Conservation (phyloP, 768 basidiomycete genomes). For the Tulasnella sp. region DNA sequence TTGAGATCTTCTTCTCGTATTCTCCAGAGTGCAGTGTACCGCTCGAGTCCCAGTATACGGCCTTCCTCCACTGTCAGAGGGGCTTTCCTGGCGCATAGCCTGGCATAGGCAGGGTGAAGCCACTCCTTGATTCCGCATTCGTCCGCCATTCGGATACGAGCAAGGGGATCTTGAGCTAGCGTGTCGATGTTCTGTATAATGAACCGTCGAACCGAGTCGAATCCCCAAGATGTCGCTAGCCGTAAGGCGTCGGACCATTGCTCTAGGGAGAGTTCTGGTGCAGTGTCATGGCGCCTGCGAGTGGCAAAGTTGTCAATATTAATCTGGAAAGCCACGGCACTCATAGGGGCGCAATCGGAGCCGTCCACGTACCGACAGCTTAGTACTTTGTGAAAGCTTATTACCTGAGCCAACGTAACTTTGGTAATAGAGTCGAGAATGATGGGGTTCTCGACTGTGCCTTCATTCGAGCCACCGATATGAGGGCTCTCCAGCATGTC, state of each 20-base stretch:
- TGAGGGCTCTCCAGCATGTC: not conserved
- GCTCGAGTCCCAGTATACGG: not conserved
- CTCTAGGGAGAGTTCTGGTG: not conserved
- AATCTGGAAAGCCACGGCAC: not conserved
- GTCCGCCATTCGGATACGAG: not conserved
- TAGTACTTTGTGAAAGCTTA: not conserved
- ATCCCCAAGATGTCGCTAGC: not conserved
- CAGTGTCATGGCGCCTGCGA: not conserved
- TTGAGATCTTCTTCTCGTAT: not conserved
- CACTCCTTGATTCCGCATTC: not conserved
- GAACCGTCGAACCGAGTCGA: not conserved
- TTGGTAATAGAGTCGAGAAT: not conserved
- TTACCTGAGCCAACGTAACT: not conserved
- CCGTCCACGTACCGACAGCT: not conserved
- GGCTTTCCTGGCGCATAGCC: not conserved
- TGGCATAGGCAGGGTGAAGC: not conserved
- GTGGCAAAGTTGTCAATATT: too few relatives aligned
- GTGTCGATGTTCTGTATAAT: not conserved
- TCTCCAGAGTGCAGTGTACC: not conserved
- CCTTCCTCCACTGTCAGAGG: conserved; percentile 5
- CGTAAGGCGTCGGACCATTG: not conserved
- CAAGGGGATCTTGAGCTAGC: not conserved
- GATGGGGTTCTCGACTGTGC: not conserved
- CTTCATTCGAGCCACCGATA: not conserved
- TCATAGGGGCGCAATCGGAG: not conserved